A percentile compares a stretch with the other conserved stretches of the same genome.
Conservation (phyloP, 2,329 filamentous ascomycete species). For the Aureobasidium vineae region DNA sequence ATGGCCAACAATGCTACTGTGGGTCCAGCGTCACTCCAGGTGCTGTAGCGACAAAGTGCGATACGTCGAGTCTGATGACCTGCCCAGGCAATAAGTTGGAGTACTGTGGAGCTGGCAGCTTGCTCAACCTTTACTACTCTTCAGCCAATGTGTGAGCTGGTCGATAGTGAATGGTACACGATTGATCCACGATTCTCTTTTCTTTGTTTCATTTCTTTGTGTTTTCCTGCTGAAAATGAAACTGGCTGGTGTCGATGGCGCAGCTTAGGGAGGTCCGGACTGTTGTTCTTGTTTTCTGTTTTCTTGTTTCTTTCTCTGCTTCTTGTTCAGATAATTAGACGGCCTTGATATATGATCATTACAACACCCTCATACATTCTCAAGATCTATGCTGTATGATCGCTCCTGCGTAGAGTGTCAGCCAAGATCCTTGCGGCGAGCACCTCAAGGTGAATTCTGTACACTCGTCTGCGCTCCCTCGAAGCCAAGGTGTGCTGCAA, state of each 20-base stretch:
- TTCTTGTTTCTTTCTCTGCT: neutral
- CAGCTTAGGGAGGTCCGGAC: neutral
- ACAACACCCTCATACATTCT: too few species aligned
- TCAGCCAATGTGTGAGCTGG: slow-evolving; percentile 33
- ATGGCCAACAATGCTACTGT: slow-evolving; percentile 35
- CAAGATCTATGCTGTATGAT: too few species aligned
- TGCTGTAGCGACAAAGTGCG: slow-evolving; percentile 30
- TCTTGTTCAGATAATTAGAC: neutral
- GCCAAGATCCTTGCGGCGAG: too few species aligned
- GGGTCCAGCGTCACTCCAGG: slow-evolving; percentile 32
- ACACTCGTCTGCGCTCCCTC: too few species aligned
- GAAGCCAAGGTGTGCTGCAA: too few species aligned
- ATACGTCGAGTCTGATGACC: slow-evolving; percentile 30
- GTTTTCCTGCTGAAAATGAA: neutral
- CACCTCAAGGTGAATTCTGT: too few species aligned
- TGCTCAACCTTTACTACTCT: slow-evolving; percentile 39
- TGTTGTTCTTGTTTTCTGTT: neutral
- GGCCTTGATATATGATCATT: too few species aligned
- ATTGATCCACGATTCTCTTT: neutral
- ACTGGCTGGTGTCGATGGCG: neutral
- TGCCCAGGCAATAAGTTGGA: slow-evolving; percentile 35
- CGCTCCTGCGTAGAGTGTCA: too few species aligned
- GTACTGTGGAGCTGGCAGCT: slow-evolving; percentile 35
- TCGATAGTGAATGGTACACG: too few species aligned
- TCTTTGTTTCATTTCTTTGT: neutral